Evolutionary conservation across 176 grass and related monocot genomes (phyloP), one percentile per base, ranked within the genome.

Genomic region (Puccinellia tenuiflora): DNA sequence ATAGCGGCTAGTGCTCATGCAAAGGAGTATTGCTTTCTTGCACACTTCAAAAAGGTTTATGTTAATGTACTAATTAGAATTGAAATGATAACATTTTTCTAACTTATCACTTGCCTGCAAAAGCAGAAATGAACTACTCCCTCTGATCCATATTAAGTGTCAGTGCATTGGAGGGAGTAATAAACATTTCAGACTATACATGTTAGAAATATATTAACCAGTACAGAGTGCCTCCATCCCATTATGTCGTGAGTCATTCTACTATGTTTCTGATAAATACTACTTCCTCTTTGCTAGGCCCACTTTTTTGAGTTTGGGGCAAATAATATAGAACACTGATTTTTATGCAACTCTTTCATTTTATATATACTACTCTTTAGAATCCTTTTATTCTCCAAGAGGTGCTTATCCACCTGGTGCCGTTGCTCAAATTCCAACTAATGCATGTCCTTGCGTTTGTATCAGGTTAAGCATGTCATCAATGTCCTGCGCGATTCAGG

Each of bases 381-480:
- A 80, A 31, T 43, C 24, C 20, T 61, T 54, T 45, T 53, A 10
- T 43, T 81, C 8, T 48, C 20, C 29, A 74, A 56, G 22, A 53
- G 22, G 13, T 33, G 16, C 43, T 30, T 75, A 24, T 48, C 45
- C 14, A 73, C 21, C 53, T 47, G 6, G n/a, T 69, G 5, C 60
- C 6, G 0, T 56, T 82, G 50, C 14, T 31, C 21, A 68, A 63
- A 18, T 17, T 80, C 46, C 26, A 80, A 75, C 13, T 84, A 65
- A 80, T 82, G 17, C 25, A 72, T 16, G 18, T 14, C 53, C 83
- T 35, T 42, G 47, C 68, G 16, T 75, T 56, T 69, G 86, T 80
- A 34, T 65, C 80, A 98, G 96, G 90, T 98, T 81, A 98, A 92
- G 34, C 88, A 85, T 80, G 89, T 84, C 80, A 91, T 93, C 62